Evolutionary conservation across 2,329 filamentous ascomycete species (phyloP).

Genomic region (Cladosporium phlei): DNA sequence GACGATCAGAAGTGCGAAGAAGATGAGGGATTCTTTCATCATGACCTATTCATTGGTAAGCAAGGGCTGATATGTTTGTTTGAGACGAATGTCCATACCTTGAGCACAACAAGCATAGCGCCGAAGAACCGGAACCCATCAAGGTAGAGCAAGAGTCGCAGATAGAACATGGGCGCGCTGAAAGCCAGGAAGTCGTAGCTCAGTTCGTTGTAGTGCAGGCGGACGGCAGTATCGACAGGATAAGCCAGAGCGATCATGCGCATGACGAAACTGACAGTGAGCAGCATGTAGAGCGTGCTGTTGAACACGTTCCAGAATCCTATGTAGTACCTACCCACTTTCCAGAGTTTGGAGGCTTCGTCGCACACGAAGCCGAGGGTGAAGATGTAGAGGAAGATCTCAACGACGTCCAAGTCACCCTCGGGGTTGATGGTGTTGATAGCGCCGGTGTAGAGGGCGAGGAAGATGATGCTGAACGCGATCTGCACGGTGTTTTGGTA

Average conservation of each 20-base stretch:
- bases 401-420: constrained; percentile 78
- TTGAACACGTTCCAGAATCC: constrained; percentile 99
- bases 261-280: constrained; percentile 72
- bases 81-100: constrained; percentile 36
- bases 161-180: constrained; percentile 95
- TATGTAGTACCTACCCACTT: constrained; percentile 84
- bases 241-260: constrained; percentile 74
- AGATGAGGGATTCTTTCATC: constrained; percentile 73
- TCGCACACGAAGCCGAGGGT: constrained; percentile 88
- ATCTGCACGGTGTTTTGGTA: constrained; percentile 93
- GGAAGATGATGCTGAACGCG: constrained; percentile 74
- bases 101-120: constrained; percentile 94
- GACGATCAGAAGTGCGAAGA: constrained; percentile 84
- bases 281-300: constrained; percentile 69
- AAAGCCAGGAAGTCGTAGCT: constrained; percentile 95
- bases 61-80: not conserved
- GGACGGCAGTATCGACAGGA: constrained; percentile 41
- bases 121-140: constrained; percentile 95
- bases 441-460: constrained; percentile 79
- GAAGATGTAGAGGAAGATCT: constrained; percentile 82
- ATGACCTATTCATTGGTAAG: constrained; percentile 35
- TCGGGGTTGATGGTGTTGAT: constrained; percentile 89
- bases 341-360: constrained; percentile 84
- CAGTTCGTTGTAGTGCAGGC: constrained; percentile 65
- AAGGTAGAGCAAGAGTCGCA: constrained; percentile 82